These are phyloP conservation scores for Termitomyces sp. DNA, from an alignment of 768 basidiomycete species.

Conservation along the genomic window DNA sequence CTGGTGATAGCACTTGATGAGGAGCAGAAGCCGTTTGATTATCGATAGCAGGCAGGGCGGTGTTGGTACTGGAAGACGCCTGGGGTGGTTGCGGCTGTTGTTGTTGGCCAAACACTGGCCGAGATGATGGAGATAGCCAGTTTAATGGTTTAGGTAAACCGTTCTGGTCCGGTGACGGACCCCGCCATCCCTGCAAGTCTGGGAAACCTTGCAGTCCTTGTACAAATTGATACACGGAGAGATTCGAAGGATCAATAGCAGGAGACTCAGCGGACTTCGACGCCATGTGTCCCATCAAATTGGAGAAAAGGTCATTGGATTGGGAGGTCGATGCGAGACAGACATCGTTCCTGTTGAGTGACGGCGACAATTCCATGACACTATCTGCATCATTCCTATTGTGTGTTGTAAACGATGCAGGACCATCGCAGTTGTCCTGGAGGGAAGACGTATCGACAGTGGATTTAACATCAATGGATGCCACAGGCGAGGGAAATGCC, in stretches of 20 bases:
- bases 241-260: background rate
- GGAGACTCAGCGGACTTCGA: constrained; percentile 11
- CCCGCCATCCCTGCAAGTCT: constrained; percentile 3
- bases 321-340: background rate
- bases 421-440: background rate
- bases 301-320: background rate
- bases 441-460: constrained; percentile 16
- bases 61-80: background rate
- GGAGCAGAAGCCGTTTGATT: background rate
- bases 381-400: background rate
- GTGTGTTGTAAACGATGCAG: background rate
- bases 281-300: constrained; percentile 3
- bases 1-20: background rate
- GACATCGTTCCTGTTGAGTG: background rate
- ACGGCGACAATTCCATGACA: background rate
- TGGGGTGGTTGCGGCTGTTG: background rate
- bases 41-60: background rate
- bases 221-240: background rate
- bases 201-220: background rate
- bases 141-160: constrained; percentile 14
- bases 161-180: constrained; percentile 2
- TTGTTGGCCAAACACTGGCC: background rate
- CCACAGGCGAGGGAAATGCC: background rate
- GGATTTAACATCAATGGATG: constrained; percentile 7
- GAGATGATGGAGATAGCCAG: constrained; percentile 11